Conservation (phyloP, 164 flowering plant species). For the Vitis rupestris region DNA sequence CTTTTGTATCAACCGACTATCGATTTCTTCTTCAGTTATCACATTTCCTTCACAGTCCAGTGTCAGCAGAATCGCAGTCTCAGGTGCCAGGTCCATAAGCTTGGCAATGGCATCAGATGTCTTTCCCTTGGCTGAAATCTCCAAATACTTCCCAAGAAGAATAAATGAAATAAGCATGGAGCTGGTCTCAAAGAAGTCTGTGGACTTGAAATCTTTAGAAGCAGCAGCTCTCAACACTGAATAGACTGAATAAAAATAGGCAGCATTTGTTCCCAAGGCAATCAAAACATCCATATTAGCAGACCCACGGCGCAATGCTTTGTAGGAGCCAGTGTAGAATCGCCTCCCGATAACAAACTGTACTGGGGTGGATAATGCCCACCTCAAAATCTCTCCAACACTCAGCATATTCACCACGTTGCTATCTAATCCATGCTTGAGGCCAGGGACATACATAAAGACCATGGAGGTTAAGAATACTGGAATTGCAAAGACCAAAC, state of each 20-base stretch:
- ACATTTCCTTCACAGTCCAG: slow-evolving; percentile 65
- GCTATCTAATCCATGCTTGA: slow-evolving; percentile 35
- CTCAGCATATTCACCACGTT: slow-evolving; percentile 56
- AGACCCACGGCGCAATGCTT: slow-evolving; percentile 67
- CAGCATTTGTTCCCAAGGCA: slow-evolving; percentile 88
- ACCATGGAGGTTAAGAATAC: slow-evolving; percentile 84
- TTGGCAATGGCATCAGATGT: slow-evolving; percentile 93
- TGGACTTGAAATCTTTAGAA: slow-evolving; percentile 48
- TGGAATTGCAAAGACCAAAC: slow-evolving; percentile 74
- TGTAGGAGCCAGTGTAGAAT: slow-evolving; percentile 66
- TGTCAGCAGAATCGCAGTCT: slow-evolving; percentile 60
- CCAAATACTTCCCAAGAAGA: slow-evolving; percentile 82
- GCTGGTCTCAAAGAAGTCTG: slow-evolving; percentile 95
- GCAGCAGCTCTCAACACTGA: slow-evolving; percentile 61
- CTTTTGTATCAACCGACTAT: slow-evolving; percentile 69
- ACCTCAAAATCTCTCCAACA: slow-evolving; percentile 55
- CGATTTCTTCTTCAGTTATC: slow-evolving; percentile 64
- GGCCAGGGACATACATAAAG: slow-evolving; percentile 70
- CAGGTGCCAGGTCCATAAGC: slow-evolving; percentile 82
- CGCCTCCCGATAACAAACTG: slow-evolving; percentile 73
- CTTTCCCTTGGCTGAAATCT: slow-evolving; percentile 83
- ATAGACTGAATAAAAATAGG: slow-evolving; percentile 90
- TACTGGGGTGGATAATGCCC: slow-evolving; percentile 66
- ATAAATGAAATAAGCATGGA: slow-evolving; percentile 92
- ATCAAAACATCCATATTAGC: slow-evolving; percentile 96